Base-by-base conservation (phyloP, 2,329 filamentous ascomycete genomes). In the Epichloe glyceriae region DNA sequence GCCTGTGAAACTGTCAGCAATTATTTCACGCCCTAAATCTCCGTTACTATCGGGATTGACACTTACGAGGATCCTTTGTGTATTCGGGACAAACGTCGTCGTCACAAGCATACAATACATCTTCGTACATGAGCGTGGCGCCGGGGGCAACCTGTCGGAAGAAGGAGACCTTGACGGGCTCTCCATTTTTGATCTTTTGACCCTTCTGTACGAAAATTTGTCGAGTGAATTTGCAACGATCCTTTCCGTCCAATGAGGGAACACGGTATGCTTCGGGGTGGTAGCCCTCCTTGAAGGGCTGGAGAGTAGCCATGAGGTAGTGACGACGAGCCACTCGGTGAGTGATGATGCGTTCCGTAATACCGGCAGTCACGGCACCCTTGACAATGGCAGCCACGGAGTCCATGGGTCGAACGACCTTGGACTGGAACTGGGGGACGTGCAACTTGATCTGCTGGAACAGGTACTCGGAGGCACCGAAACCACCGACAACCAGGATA, bases 361-460 rank as follows among this genome's bases (percentile, higher is more conserved):
- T 97, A 73, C 93, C 93, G 47, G 93, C 91, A 3, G 93, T 97
- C 57, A 97, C 93, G 50, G 93, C 93, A 58, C 93, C 93, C 73
- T 97, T 97, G 70, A 97, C 93, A 60, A 98, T 98, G 56, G 93
- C 93, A 42, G 93, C 90, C 52, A 98, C 93, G 1, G 93, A 95
- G 73, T 98, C 93, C 93, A 97, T 97, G 51, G 93, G 93, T 50
- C 93, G 84, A 41, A 98, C 91, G 46, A 97, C 93, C 78, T 97
- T 97, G 67, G 88, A 85, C 73, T 97, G 91, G 76, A 96, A 98
- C 67, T 97, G 93, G 10, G 93, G 93, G 2, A 98, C 93, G 65
- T 97, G 93, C 44, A 97, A 83, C 71, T 95, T 96, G 75, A 98
- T 97, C 70, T 98, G 93, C 70, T 97, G 91, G 81, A 97, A 98